These are phyloP conservation scores for Prillingera fragicola DNA, from an alignment of 1,284 basidiomycete genomes.

Conservation along the genomic window DNA sequence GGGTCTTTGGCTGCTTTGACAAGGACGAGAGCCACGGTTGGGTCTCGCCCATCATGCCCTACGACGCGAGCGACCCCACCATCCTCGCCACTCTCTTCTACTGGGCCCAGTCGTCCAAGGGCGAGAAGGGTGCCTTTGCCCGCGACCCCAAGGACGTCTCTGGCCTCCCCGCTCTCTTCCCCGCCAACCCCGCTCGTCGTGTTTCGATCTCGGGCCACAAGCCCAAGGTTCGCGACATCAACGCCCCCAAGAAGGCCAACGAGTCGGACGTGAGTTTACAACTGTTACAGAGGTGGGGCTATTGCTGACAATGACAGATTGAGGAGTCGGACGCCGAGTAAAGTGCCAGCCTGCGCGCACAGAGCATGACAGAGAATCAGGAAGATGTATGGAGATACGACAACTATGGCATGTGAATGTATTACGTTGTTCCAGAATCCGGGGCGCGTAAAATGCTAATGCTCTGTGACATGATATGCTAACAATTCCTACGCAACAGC, in stretches of 20 bases:
- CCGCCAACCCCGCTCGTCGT: conserved; percentile 44
- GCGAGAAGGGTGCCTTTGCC: conserved; percentile 7
- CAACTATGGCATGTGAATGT: too few species aligned
- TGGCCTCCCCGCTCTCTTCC: conserved; percentile 34
- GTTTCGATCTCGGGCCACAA: conserved; percentile 24
- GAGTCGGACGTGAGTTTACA: conserved; percentile 41
- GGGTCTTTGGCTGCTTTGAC: conserved; percentile 48
- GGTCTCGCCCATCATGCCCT: conserved; percentile 35
- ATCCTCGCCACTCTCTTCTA: conserved; percentile 43
- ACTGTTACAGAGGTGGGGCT: neutral
- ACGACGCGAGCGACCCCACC: conserved; percentile 32
- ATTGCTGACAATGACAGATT: conserved; percentile 29
- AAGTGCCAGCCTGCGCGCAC: neutral
- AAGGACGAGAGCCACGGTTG: conserved; percentile 39
- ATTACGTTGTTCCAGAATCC: too few species aligned
- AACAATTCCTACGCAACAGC: conserved; percentile 29
- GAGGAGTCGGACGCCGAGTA: conserved; percentile 45
- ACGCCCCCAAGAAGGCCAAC: conserved; percentile 36
- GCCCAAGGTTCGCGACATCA: conserved; percentile 17
- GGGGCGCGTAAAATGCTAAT: too few species aligned
- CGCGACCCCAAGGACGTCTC: conserved; percentile 32
- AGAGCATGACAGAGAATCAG: too few species aligned
- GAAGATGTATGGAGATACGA: too few species aligned
- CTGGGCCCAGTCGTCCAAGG: conserved; percentile 40
- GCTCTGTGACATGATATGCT: too few species aligned